These are phyloP conservation scores for Fusarium buharicum DNA, from an alignment of 2,329 filamentous ascomycete genomes.

Conservation along the genomic window DNA sequence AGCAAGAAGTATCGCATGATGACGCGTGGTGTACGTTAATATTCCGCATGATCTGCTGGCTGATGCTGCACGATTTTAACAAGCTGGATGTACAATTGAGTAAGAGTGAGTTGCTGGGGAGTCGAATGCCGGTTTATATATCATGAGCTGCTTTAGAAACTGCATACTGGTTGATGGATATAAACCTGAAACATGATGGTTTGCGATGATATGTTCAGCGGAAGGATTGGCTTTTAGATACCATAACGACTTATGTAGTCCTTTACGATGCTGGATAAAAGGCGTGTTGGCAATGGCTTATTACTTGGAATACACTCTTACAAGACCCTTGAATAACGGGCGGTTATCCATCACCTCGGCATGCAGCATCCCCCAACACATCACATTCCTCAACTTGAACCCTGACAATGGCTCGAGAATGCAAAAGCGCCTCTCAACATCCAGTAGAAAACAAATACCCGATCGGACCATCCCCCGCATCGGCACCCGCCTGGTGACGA, in stretches of 20 bases:
- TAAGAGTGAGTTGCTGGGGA: conserved; percentile 65
- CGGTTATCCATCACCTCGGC: not conserved
- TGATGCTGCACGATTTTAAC: conserved; percentile 67
- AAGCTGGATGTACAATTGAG: conserved; percentile 63
- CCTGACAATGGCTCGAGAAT: not conserved
- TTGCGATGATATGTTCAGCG: conserved; percentile 6
- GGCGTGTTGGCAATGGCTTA: not conserved
- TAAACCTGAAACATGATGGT: not conserved
- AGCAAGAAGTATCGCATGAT: conserved; percentile 47
- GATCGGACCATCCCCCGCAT: conserved; percentile 22
- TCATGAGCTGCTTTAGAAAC: conserved; percentile 37
- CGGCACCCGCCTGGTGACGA: conserved; percentile 6
- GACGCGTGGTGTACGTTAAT: conserved; percentile 66
- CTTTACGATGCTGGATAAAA: not conserved
- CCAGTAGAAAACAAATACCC: not conserved
- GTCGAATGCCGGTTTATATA: conserved; percentile 66
- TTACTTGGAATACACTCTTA: not conserved
- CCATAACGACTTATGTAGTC: conserved; percentile 20
- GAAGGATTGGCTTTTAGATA: conserved; percentile 6
- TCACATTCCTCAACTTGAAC: conserved; percentile 28
- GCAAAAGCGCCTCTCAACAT: not conserved
- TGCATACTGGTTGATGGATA: not conserved
- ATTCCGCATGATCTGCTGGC: conserved; percentile 68
- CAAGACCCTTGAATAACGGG: too few species aligned
- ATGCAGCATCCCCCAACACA: not conserved